Base-by-base conservation (phyloP, 768 basidiomycete species). In the Boletus huronensis region DNA sequence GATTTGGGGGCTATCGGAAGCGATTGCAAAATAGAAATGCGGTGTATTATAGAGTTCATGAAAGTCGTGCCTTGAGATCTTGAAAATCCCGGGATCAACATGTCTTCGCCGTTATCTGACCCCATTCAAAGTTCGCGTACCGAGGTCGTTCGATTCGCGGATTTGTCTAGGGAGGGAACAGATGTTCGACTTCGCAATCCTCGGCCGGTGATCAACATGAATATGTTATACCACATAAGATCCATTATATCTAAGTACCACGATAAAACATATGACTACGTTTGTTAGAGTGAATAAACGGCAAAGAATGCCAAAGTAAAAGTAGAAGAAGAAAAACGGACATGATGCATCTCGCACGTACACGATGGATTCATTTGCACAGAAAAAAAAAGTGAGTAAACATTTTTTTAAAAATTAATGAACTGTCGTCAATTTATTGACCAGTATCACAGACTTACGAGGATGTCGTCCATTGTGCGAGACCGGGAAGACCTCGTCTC, bases 401-500 rank as follows among this genome's bases (percentile, higher is more conserved):
- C 45, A 43, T 53, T 40, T 11, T 11, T 4, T 10, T 19, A 46
- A 47, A 25, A 29, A 43, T 36, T 43, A n/a, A 38, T 47, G 43
- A 50, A 47, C 42, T 25, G 35, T 17, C 8, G 16, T 46, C 54
- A 35, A 50, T 32, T 48, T 45, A 43, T 49, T 13, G 28, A 48
- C 1, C 26, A 50, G 19, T 10, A 29, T 35, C 32, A 13, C 36
- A 14, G 40, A 55, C 62, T 64, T 50, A 69, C 48, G 63, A 58
- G 26, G 67, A 54, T 34, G 62, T 50, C 40, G 61, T 63, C 68
- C 66, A 70, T 49, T 71, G 67, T 13, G 65, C 58, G 8, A 70
- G 57, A 35, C 72, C 64, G 31, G 74, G 74, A 25, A 75, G 58
- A 16, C 64, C 71, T 35, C 61, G 63, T 49, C 68, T 66, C 58